Evolutionary conservation across 1,284 basidiomycete species (phyloP), one percentile per base, ranked within the genome.

Genomic region (Fistulinella cinereoalba): DNA sequence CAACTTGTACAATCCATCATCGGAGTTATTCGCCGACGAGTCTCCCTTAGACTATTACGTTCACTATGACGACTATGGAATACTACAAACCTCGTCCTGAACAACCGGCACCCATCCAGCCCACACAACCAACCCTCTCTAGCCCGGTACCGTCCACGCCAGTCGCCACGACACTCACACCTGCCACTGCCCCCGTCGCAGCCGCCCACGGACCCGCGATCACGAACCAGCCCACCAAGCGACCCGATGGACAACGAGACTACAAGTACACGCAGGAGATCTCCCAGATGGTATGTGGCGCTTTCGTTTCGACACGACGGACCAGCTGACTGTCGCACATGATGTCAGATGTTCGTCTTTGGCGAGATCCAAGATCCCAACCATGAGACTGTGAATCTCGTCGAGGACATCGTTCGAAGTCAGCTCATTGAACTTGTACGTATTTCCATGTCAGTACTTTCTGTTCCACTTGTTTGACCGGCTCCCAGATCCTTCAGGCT

Each of bases 321-420:
- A n/a, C n/a, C n/a, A n/a, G n/a, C n/a, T n/a, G n/a, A n/a, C n/a
- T n/a, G n/a, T n/a, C n/a, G n/a, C n/a, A n/a, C n/a, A n/a, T n/a
- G n/a, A n/a, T n/a, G n/a, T n/a, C 41, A 94, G 92, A 93, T 97
- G 86, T 97, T 96, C 62, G 95, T 98, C 37, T 97, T 97, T 66
- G 94, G 92, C 4, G 93, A 96, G 67, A 88, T 97, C 1, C 89
- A 92, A 61, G 92, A 97, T 51, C 92, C 94, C 0, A 80, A 87
- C 45, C 76, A 80, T 7, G 92, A 94, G 46, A 95, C 95, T 0
- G 88, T 95, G 6, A 88, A 88, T 56, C 79, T 96, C 23, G 90
- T 99, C 10, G 94, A 98, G 67, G 94, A 99, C 65, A 93, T 97
- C 48, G 90, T 97, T n/a, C 81, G 92, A 27, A 81, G 88, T 49